Evolutionary conservation across 2,329 filamentous ascomycete genomes (phyloP).

Genomic region (Cylindrodendrum hubeiense): DNA sequence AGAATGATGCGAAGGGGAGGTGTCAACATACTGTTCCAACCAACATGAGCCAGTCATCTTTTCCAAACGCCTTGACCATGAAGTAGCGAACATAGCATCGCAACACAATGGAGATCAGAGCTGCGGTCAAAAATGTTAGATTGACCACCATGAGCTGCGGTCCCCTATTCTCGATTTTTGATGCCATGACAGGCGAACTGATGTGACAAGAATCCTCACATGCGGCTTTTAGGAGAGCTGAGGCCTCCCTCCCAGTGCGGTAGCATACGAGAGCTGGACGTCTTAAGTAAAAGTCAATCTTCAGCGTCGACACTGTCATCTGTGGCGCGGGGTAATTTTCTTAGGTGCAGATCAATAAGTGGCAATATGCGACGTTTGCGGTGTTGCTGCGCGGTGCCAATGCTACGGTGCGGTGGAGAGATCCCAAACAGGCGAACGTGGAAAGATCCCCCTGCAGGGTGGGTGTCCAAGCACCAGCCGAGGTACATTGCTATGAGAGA

Average conservation of each 20-base stretch:
- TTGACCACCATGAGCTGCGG: slow-evolving; percentile 49
- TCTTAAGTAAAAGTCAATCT: neutral
- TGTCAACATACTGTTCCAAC: slow-evolving; percentile 43
- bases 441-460: neutral
- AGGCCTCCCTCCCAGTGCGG: neutral
- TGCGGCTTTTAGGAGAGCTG: neutral
- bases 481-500: neutral
- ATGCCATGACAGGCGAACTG: slow-evolving; percentile 26
- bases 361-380: neutral
- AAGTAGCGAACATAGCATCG: slow-evolving; percentile 49
- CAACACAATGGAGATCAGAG: slow-evolving; percentile 43
- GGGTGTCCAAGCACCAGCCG: neutral
- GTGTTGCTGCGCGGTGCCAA: neutral
- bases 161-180: slow-evolving; percentile 43
- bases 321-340: neutral
- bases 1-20: neutral
- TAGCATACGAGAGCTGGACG: neutral
- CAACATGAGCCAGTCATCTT: slow-evolving; percentile 54
- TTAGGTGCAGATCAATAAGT: too few species aligned
- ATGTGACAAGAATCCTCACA: neutral
- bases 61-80: slow-evolving; percentile 50
- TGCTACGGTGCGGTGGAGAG: neutral
- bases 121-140: slow-evolving; percentile 41
- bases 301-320: neutral
- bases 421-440: neutral